Conservation (phyloP, 1,284 basidiomycete species). For the Rhodotorula sp. region DNA sequence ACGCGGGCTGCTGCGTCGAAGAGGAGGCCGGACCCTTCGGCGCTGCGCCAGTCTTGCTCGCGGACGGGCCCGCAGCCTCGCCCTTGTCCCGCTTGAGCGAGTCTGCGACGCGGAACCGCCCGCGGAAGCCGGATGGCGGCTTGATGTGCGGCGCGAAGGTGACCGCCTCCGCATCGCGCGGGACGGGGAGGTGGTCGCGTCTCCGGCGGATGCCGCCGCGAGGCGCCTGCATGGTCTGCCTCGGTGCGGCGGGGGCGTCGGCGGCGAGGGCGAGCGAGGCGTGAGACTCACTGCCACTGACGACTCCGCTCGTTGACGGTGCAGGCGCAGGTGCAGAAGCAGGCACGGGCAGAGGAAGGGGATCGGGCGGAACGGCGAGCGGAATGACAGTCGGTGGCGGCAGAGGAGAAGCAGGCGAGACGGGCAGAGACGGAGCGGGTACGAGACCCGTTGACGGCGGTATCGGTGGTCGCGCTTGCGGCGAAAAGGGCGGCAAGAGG, state of each 20-base stretch:
- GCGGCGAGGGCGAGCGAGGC: not conserved
- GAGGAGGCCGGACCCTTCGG: not conserved
- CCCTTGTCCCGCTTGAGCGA: not conserved
- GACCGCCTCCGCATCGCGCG: not conserved
- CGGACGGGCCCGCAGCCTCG: not conserved
- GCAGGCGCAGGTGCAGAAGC: not conserved
- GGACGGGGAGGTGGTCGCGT: not conserved
- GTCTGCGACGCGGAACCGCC: constrained; percentile 1
- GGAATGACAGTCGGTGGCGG: constrained; percentile 11
- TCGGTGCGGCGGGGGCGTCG: not conserved
- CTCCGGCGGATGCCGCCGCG: constrained; percentile 1
- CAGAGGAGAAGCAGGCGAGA: constrained; percentile 25
- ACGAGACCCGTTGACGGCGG: not conserved
- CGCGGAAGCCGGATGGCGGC: not conserved
- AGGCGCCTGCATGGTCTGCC: not conserved
- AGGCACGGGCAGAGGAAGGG: not conserved
- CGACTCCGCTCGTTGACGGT: not conserved
- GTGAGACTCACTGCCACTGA: not conserved
- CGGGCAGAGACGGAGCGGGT: constrained; percentile 15
- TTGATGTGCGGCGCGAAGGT: constrained; percentile 1
- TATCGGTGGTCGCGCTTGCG: not conserved
- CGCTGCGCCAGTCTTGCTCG: too few species aligned
- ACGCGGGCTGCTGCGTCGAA: not conserved
- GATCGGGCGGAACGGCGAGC: not conserved
- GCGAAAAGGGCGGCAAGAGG: constrained; percentile 14